These are phyloP conservation scores for Ophiostoma tasmaniense DNA, from an alignment of 2,329 filamentous ascomycete species.

Conservation along the genomic window DNA sequence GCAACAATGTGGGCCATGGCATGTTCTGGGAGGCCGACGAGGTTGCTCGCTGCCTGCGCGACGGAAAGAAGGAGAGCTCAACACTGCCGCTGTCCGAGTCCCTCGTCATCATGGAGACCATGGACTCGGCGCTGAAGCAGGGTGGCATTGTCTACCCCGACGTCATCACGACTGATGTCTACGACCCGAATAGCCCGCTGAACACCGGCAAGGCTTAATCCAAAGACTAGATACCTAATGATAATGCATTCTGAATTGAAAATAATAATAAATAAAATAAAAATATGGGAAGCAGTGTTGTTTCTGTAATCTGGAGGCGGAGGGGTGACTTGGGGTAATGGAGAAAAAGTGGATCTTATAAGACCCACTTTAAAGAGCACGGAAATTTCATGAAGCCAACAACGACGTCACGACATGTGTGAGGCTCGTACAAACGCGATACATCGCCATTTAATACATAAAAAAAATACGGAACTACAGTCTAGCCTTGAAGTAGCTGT, in stretches of 20 bases:
- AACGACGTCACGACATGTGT: not conserved
- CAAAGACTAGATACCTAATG: not conserved
- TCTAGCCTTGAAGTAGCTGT: too few relatives aligned
- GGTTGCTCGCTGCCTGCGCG: conserved; percentile 45
- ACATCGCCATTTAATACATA: not conserved
- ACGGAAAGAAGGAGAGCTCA: conserved; percentile 68
- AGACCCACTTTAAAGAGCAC: not conserved
- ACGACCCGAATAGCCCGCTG: conserved; percentile 51
- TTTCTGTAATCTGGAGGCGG: not conserved
- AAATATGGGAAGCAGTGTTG: not conserved
- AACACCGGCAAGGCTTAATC: conserved; percentile 39
- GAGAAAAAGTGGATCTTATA: not conserved
- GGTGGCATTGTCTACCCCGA: conserved; percentile 47
- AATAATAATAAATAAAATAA: not conserved
- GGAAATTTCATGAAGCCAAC: conserved; percentile 3
- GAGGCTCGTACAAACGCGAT: not conserved
- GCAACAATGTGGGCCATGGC: conserved; percentile 54
- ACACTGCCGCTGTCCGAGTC: conserved; percentile 67
- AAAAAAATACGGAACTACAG: not conserved
- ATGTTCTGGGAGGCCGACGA: conserved; percentile 59
- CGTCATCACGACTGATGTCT: conserved; percentile 48
- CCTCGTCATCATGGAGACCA: conserved; percentile 71
- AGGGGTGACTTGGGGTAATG: not conserved
- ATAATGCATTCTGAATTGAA: not conserved
- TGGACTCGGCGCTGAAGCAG: conserved; percentile 48